phyloP scores from a whole-genome alignment of 2,329 filamentous ascomycete genomes.

The Pseudogymnoascus sp. region DNA sequence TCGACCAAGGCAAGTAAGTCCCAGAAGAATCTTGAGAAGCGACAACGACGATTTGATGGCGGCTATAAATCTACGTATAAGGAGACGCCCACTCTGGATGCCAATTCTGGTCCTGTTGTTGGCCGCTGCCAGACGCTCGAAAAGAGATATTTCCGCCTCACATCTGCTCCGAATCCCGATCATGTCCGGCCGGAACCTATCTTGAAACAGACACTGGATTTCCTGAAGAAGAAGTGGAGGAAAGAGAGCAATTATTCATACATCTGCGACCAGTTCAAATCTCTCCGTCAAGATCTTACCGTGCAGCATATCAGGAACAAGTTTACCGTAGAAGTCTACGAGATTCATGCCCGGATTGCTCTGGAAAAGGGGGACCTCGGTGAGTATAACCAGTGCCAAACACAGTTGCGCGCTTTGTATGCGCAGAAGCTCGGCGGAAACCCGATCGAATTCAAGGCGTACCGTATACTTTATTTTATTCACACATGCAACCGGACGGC shows the following conservation, averaged over 20 bases:
- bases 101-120: conserved; percentile 64
- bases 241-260: conserved; percentile 91
- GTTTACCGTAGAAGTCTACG: conserved; percentile 93
- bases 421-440: conserved; percentile 79
- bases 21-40: conserved; percentile 77
- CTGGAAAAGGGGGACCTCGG: conserved; percentile 97
- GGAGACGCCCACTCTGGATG: conserved; percentile 49
- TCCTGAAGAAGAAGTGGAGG: conserved; percentile 91
- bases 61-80: conserved; percentile 49
- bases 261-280: conserved; percentile 99
- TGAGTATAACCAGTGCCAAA: conserved; percentile 99
- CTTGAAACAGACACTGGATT: conserved; percentile 74
- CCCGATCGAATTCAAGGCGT: conserved; percentile 93
- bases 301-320: conserved; percentile 96
- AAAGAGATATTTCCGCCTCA: conserved; percentile 92
- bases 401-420: conserved; percentile 89
- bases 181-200: conserved; percentile 78
- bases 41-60: conserved; percentile 76
- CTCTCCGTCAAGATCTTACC: conserved; percentile 92
- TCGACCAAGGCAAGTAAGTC: conserved; percentile 70
- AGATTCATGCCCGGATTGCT: conserved; percentile 94
- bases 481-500: conserved; percentile 97
- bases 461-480: conserved; percentile 99
- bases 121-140: conserved; percentile 79
- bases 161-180: conserved; percentile 78